A percentile compares a stretch with the other conserved stretches of the same genome.
Conservation (phyloP, 2,329 filamentous ascomycete genomes). For the Grosmannia clavigera region DNA sequence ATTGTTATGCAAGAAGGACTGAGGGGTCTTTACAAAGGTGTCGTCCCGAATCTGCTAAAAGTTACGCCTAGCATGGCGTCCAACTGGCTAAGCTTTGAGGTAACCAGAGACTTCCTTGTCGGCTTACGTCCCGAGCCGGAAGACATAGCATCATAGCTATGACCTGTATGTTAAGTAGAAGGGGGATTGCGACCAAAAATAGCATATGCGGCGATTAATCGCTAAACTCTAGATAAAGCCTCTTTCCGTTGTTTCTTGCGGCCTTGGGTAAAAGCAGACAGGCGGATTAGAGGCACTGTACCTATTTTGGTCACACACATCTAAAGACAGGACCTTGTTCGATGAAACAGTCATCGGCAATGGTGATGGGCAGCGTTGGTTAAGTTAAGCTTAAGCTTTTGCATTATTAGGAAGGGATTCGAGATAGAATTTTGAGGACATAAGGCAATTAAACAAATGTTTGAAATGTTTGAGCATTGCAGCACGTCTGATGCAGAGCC, state of each 20-base stretch:
- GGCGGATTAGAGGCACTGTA: background rate
- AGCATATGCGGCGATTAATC: background rate
- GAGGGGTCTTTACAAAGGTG: slow-evolving; percentile 85
- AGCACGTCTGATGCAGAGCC: background rate
- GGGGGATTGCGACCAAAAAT: background rate
- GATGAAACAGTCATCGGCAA: background rate
- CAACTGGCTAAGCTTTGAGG: slow-evolving; percentile 94
- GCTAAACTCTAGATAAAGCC: background rate
- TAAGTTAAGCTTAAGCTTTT: background rate
- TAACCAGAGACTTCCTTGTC: slow-evolving; percentile 78
- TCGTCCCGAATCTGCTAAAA: slow-evolving; percentile 89
- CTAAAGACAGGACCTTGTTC: background rate
- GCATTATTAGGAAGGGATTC: background rate
- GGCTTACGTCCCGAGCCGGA: slow-evolving; percentile 36
- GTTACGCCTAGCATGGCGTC: slow-evolving; percentile 98
- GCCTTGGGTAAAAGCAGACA: background rate
- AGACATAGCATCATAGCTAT: slow-evolving; percentile 9
- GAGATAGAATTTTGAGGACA: background rate
- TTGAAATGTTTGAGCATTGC: background rate
- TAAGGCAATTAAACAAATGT: background rate
- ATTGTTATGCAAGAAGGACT: slow-evolving; percentile 79
- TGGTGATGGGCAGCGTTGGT: background rate
- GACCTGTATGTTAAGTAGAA: background rate
- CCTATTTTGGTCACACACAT: background rate
- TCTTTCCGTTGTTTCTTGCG: background rate